Base-by-base conservation (phyloP, 2,329 filamentous ascomycete species). In the Paramyrothecium roridum region DNA sequence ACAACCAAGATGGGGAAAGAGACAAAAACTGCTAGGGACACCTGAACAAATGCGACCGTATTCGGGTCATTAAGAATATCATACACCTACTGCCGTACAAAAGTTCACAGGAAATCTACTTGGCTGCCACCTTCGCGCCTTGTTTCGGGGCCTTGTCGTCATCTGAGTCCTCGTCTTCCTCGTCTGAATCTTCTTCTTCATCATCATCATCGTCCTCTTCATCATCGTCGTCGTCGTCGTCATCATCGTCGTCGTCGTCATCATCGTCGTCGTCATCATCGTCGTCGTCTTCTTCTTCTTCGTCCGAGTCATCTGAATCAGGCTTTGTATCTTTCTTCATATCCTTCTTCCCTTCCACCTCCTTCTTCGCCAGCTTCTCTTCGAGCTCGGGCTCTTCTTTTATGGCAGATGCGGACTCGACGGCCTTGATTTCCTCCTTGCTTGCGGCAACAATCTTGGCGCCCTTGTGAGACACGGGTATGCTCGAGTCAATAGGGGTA, bases 371-470 rank as follows among this genome's bases (percentile, higher is more conserved):
- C 1, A 66, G 66, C 10, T 70, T 66, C 4, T 68, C 65, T 54
- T 76, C 70, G 22, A 67, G 52, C 47, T 71, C 69, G 1, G 70
- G 60, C 56, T 70, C 74, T 66, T 80, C 75, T 51, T 71, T 67
- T 21, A 75, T 60, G 16, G 56, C 76, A 17, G 68, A 64, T 64
- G 74, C 66, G 20, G 67, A 67, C 59, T 70, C 70, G 13, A 74
- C 59, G 11, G 69, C 71, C 22, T 73, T 69, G 53, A 74, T 74
- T 60, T 76, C 70, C 50, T 72, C 73, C 11, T 67, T 52, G 13
- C 70, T 69, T n/a, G 67, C 73, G 7, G 59, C 63, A 20, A 60
- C 63, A 16, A 76, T 62, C 4, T 60, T 55, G 3, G 72, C 66
- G 2, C 73, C 74, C 58, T 65, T 62, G 50, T 70, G 10, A 4